Base-by-base conservation (phyloP, 306 rosid genomes). In the Prunus padus region DNA sequence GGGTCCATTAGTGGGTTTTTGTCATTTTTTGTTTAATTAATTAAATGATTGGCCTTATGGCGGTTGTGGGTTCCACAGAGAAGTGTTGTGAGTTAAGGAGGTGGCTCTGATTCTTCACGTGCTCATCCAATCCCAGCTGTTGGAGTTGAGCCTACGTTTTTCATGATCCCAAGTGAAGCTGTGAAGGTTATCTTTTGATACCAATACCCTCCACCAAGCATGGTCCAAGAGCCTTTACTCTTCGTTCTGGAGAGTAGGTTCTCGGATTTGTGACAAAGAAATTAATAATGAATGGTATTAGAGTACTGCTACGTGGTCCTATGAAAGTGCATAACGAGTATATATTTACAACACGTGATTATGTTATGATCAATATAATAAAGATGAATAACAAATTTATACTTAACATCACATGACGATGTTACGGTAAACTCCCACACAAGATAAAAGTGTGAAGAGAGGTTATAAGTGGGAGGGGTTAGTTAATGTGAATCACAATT, bases 1-100 rank as follows among this genome's bases (percentile, higher is more conserved):
- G 84, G 81, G 79, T 77, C 84, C 87, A 14, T 67, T 71, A 55
- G 69, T 66, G 81, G 82, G 76, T 75, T 76, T 46, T 49, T 56
- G 78, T 37, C 42, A 68, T 55, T 74, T 74, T 51, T 3, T 22
- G 4, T 37, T 37, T 37, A 0, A 69, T 73, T 84, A 79, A 82
- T 70, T 28, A 42, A 22, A 63, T 80, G 67, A 59, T 59, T 5
- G 33, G 72, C 76, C 59, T 74, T 55, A 26, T 18, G 55, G 4
- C 71, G 82, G 23, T 25, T 59, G 70, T 82, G 79, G 79, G 85
- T 51, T 67, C 87, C 85, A 71, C 25, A 28, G 28, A 18, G 33
- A 50, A n/a, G 56, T 42, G 74, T 71, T 71, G 11, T 49, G 49
- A 60, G 76, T 18, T 61, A 50, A 67, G 78, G 83, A 67, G 47